Percentiles rank a stretch among this genome's conserved stretches.
These are phyloP conservation scores for Parastagonospora nodorum DNA, from an alignment of 2,329 filamentous ascomycete genomes.

Conservation along the genomic window DNA sequence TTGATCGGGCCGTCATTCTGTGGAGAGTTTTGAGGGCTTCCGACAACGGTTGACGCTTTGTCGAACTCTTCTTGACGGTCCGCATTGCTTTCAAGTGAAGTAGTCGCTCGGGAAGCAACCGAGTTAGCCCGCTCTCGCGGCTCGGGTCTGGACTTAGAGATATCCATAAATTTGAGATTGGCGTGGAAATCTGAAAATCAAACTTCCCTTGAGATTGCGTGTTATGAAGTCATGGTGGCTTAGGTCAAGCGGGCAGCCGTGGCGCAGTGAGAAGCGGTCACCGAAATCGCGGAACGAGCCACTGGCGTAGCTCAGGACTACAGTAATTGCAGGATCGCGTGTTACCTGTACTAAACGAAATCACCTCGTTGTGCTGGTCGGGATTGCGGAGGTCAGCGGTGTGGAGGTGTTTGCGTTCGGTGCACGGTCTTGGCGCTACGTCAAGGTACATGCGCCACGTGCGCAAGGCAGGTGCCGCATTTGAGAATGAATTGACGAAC, in stretches of 20 bases:
- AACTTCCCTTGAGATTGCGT: background rate
- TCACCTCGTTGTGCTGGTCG: too few relatives aligned
- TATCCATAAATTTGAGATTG: slow-evolving; percentile 22
- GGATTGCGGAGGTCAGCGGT: too few relatives aligned
- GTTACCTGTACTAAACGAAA: too few relatives aligned
- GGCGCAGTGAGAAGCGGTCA: too few relatives aligned
- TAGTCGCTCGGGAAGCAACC: slow-evolving; percentile 24
- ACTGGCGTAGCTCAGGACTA: too few relatives aligned
- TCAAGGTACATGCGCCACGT: slow-evolving; percentile 1
- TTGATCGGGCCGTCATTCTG: slow-evolving; percentile 30
- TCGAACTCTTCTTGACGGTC: slow-evolving; percentile 36
- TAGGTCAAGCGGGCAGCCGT: too few relatives aligned
- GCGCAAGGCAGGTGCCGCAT: background rate
- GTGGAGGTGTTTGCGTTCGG: background rate
- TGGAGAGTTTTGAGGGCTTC: slow-evolving; percentile 28
- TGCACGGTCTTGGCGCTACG: background rate
- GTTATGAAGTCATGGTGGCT: background rate
- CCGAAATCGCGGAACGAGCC: too few relatives aligned
- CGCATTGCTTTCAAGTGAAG: slow-evolving; percentile 31
- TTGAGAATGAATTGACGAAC: background rate
- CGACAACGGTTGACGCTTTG: slow-evolving; percentile 28
- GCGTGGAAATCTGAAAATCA: background rate
- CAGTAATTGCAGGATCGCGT: too few relatives aligned
- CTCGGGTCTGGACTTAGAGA: slow-evolving; percentile 23
- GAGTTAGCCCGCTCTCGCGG: slow-evolving; percentile 31